Evolutionary conservation across 306 rosid species (phyloP).

Genomic region (Abrus precatorius): DNA sequence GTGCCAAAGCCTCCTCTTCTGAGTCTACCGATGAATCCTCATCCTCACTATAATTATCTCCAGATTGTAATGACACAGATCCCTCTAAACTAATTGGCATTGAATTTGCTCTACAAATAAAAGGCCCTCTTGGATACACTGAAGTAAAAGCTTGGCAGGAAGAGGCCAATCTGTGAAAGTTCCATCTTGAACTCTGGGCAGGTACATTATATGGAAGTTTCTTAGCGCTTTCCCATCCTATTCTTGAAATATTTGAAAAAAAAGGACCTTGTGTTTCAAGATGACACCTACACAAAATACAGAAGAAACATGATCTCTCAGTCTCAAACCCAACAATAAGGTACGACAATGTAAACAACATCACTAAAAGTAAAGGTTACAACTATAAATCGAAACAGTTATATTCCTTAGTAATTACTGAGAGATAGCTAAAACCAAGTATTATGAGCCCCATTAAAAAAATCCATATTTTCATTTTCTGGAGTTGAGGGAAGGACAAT

Average conservation of each 20-base stretch:
- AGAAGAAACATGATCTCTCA: conserved; percentile 3
- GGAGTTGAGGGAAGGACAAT: neutral
- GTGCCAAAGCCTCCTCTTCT: conserved; percentile 43
- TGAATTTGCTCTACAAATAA: conserved; percentile 36
- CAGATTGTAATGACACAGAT: conserved; percentile 44
- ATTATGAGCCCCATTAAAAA: neutral
- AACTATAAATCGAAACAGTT: neutral
- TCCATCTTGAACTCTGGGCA: conserved; percentile 33
- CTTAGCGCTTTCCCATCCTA: conserved; percentile 43
- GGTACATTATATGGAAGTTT: conserved; percentile 36
- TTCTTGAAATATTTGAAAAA: conserved; percentile 50
- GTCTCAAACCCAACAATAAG: neutral
- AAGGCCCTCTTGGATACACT: conserved; percentile 41
- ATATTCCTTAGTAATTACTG: neutral
- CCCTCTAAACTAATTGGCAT: conserved; percentile 46
- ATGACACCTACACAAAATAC: conserved; percentile 49
- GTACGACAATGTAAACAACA: neutral
- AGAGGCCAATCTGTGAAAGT: conserved; percentile 46
- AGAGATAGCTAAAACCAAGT: neutral
- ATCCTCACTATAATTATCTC: conserved; percentile 43
- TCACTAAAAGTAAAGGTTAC: conserved; percentile 23
- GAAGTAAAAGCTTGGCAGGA: conserved; percentile 40
- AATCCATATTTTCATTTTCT: neutral
- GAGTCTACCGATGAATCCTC: conserved; percentile 46
- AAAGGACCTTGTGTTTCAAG: conserved; percentile 48